A percentile compares a stretch with the other conserved stretches of the same genome.
phyloP scores from a whole-genome alignment of 495 filamentous ascomycete genomes.

The Parathielavia hyrcaniae region DNA sequence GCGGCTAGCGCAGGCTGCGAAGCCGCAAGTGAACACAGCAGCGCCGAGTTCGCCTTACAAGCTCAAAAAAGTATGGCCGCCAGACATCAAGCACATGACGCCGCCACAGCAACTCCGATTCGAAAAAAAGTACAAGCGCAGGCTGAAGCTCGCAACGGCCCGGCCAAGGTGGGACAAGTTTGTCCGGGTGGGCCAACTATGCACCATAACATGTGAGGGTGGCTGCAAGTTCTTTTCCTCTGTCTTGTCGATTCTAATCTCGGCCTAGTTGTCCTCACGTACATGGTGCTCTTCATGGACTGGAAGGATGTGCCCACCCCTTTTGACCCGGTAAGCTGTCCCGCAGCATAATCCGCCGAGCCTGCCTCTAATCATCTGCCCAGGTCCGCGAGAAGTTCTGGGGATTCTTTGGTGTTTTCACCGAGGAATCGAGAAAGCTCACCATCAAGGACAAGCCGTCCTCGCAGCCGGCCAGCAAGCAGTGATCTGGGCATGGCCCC shows the following conservation, averaged over 20 bases:
- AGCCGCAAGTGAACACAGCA: conserved; percentile 12
- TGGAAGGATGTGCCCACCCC: conserved; percentile 58
- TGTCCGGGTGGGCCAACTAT: conserved; percentile 64
- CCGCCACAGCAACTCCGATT: conserved; percentile 79
- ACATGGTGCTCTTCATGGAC: conserved; percentile 72
- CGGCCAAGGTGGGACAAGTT: conserved; percentile 69
- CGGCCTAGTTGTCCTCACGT: conserved; percentile 57
- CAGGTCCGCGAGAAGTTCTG: conserved; percentile 27
- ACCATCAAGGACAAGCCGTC: neutral
- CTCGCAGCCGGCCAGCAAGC: neutral
- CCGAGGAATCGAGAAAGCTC: conserved; percentile 20
- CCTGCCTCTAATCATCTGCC: neutral
- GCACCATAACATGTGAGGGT: conserved; percentile 54
- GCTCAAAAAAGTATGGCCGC: conserved; percentile 87
- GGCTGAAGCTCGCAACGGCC: conserved; percentile 63
- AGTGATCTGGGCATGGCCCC: neutral
- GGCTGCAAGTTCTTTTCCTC: neutral
- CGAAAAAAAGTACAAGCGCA: conserved; percentile 66
- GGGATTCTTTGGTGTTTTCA: conserved; percentile 27
- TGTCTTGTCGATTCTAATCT: conserved; percentile 2
- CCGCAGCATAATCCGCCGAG: neutral
- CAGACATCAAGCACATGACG: conserved; percentile 76
- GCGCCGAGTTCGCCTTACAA: conserved; percentile 51
- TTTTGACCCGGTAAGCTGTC: conserved; percentile 50
- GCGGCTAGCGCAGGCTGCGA: conserved; percentile 30